A percentile compares a stretch with the other conserved stretches of the same genome.
Conservation (phyloP, 306 rosid species). For the Sicyos baderoa region DNA sequence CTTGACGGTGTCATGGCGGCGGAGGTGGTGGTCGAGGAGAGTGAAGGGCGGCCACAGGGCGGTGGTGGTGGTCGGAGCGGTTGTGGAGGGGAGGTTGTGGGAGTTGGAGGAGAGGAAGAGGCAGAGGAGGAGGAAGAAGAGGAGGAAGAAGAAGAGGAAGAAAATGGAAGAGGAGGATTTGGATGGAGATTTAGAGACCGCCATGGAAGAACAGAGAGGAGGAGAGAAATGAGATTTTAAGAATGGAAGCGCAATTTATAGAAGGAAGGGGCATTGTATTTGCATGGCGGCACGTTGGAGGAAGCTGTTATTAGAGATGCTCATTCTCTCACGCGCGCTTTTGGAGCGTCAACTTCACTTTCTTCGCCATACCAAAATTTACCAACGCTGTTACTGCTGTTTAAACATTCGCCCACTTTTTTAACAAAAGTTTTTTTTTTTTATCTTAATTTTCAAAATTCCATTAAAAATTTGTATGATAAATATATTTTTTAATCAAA, state of each 20-base stretch:
- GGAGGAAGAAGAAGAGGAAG: background rate
- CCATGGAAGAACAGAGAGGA: background rate
- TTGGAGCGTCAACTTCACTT: background rate
- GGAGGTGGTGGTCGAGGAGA: conserved; percentile 18
- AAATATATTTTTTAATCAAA: too few species aligned
- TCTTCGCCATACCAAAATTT: background rate
- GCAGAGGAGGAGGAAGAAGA: background rate
- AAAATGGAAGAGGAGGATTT: background rate
- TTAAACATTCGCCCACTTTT: too few species aligned
- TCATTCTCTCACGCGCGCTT: background rate
- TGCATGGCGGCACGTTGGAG: conserved; percentile 26
- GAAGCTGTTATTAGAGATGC: background rate
- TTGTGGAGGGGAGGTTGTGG: background rate
- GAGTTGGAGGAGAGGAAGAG: background rate
- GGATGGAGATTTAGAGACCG: background rate
- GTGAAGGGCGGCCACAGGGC: background rate
- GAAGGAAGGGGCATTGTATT: background rate
- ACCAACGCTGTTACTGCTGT: too few species aligned
- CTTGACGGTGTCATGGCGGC: conserved; percentile 25
- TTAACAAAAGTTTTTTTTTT: too few species aligned
- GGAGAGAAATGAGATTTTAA: background rate
- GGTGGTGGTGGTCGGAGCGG: conserved; percentile 19
- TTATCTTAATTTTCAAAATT: too few species aligned
- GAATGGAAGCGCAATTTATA: background rate
- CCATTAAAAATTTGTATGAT: too few species aligned